These are phyloP conservation scores for Tetraselmis striata DNA, from an alignment of 139 green algal genomes.

Conservation along the genomic window DNA sequence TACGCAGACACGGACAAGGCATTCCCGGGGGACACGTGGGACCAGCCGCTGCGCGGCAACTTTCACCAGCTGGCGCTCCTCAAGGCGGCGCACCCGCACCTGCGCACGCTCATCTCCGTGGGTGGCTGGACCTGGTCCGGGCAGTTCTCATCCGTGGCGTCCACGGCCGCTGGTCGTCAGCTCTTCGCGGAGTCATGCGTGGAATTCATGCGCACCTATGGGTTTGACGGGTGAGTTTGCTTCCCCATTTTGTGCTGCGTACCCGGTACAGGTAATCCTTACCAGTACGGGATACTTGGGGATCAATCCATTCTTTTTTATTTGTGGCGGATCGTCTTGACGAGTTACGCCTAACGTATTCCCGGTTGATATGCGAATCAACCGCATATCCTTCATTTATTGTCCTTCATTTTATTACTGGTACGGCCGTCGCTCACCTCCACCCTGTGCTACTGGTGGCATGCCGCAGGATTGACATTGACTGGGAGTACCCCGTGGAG, in stretches of 20 bases:
- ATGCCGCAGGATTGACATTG: not conserved
- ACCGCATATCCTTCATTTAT: too few species aligned
- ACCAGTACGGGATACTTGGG: too few species aligned
- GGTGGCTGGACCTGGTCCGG: not conserved
- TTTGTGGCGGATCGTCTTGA: too few species aligned
- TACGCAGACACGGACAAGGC: not conserved
- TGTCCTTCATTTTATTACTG: too few species aligned
- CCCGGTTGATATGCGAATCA: too few species aligned
- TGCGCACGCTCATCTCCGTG: not conserved
- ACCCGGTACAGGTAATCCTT: too few species aligned
- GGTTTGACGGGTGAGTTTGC: not conserved
- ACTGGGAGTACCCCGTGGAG: not conserved
- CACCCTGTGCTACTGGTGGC: too few species aligned
- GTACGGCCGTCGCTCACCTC: too few species aligned
- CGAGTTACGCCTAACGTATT: too few species aligned
- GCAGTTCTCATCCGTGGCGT: not conserved
- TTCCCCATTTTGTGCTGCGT: too few species aligned
- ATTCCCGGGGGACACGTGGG: not conserved
- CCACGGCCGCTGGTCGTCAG: not conserved
- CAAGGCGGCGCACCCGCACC: not conserved
- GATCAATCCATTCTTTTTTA: too few species aligned
- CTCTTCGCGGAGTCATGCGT: not conserved
- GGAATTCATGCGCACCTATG: not conserved
- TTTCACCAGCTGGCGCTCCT: not conserved
- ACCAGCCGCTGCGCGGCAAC: not conserved